These are phyloP conservation scores for Fusarium hostae DNA, from an alignment of 2,329 filamentous ascomycete genomes.

Conservation along the genomic window DNA sequence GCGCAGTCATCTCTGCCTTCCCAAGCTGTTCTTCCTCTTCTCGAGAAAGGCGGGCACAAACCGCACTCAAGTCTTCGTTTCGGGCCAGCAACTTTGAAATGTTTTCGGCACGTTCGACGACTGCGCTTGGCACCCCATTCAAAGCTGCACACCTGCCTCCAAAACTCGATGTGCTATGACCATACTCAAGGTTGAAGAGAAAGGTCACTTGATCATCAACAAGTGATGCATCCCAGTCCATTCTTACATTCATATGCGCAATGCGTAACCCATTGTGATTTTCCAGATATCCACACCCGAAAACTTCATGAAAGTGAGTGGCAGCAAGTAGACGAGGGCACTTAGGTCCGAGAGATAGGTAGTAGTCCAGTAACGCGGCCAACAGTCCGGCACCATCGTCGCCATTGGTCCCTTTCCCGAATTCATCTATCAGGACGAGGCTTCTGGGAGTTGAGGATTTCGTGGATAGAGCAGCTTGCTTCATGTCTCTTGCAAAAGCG, in stretches of 20 bases:
- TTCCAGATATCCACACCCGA: slow-evolving; percentile 69
- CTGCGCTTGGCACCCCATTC: slow-evolving; percentile 79
- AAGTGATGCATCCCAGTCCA: slow-evolving; percentile 63
- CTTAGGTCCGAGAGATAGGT: slow-evolving; percentile 57
- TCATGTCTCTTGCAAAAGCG: slow-evolving; percentile 80
- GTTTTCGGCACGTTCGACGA: slow-evolving; percentile 80
- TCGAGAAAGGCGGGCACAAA: slow-evolving; percentile 74
- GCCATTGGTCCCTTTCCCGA: slow-evolving; percentile 73
- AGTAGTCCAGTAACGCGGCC: slow-evolving; percentile 67
- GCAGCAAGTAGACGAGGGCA: slow-evolving; percentile 69
- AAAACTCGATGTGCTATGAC: slow-evolving; percentile 82
- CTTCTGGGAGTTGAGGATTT: slow-evolving; percentile 80
- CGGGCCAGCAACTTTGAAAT: slow-evolving; percentile 74
- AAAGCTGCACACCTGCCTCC: slow-evolving; percentile 86
- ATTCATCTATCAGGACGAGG: slow-evolving; percentile 92
- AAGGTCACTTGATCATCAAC: slow-evolving; percentile 74
- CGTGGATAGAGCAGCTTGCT: slow-evolving; percentile 83
- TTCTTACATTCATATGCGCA: slow-evolving; percentile 77
- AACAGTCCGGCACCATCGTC: slow-evolving; percentile 69
- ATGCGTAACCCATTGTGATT: slow-evolving; percentile 64
- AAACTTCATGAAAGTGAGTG: slow-evolving; percentile 77
- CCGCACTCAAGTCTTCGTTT: slow-evolving; percentile 80
- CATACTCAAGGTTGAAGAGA: slow-evolving; percentile 75
- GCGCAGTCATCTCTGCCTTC: slow-evolving; percentile 71
- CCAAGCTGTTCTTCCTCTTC: slow-evolving; percentile 74